Percentiles rank a stretch among this genome's conserved stretches.
Evolutionary conservation across 768 basidiomycete species (phyloP).

Genomic region (Trametes villosa): DNA sequence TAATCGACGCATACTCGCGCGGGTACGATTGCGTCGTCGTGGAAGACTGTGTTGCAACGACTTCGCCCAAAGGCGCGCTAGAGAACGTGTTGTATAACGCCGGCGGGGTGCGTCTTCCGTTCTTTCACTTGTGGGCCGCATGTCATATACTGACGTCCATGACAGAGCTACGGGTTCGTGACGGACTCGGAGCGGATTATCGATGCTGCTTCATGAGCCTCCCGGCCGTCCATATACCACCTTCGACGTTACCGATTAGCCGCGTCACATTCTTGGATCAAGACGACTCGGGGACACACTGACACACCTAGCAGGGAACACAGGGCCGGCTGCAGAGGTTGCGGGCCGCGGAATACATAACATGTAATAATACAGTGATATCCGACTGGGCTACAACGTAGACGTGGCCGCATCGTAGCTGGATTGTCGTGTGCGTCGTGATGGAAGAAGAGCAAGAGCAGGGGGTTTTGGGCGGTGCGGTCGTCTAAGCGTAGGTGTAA

Average conservation of each 20-base stretch:
- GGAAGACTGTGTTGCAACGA: slow-evolving; percentile 63
- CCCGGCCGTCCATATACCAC: not conserved
- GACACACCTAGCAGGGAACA: not conserved
- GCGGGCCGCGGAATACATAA: not conserved
- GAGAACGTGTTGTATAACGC: slow-evolving; percentile 64
- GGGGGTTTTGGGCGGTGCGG: not conserved
- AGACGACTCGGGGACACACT: no score
- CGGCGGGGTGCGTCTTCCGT: slow-evolving; percentile 47
- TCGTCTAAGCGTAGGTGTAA: slow-evolving; percentile 6
- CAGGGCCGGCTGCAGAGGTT: not conserved
- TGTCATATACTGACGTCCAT: not conserved
- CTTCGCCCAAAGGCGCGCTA: slow-evolving; percentile 58
- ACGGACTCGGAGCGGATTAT: slow-evolving; percentile 41
- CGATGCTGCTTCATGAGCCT: slow-evolving; percentile 8
- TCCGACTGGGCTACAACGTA: not conserved
- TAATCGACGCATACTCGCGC: slow-evolving; percentile 64
- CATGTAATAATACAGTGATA: slow-evolving; percentile 19
- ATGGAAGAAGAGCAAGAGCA: no score
- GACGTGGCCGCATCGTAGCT: not conserved
- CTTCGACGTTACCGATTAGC: not conserved
- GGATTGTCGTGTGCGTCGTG: not conserved
- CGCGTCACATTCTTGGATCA: not conserved
- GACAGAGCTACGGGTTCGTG: slow-evolving; percentile 57
- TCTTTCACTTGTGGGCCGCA: not conserved
- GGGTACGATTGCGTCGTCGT: slow-evolving; percentile 68